Evolutionary conservation across 1,284 basidiomycete genomes (phyloP).

Genomic region (Pholiota adiposa): DNA sequence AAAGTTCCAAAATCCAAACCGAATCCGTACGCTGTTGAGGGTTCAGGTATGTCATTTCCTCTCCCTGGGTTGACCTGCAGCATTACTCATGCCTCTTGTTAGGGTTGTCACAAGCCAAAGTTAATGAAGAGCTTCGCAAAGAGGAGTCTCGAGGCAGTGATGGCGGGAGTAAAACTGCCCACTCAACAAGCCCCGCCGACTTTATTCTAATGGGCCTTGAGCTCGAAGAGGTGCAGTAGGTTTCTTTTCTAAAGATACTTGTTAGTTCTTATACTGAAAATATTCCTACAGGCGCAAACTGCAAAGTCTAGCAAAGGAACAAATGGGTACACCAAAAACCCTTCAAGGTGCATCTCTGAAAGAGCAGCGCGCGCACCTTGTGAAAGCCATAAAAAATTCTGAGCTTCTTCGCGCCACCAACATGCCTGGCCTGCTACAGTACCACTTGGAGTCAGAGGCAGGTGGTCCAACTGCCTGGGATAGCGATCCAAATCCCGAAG

Average conservation of each 20-base stretch:
- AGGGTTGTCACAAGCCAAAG: neutral
- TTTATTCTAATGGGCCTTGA: slow-evolving; percentile 1
- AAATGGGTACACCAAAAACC: neutral
- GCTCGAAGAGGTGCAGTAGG: slow-evolving; percentile 8
- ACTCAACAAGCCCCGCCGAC: neutral
- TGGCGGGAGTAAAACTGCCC: neutral
- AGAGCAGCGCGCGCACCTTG: slow-evolving; percentile 1
- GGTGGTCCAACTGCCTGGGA: neutral
- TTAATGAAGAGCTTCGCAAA: neutral
- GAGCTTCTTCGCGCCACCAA: slow-evolving; percentile 12
- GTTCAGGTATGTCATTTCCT: neutral
- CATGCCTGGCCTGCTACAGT: slow-evolving; percentile 10
- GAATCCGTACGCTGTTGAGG: slow-evolving; percentile 4
- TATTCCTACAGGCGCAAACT: neutral
- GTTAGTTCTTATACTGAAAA: neutral
- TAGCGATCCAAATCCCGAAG: slow-evolving; percentile 1
- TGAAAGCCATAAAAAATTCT: slow-evolving; percentile 8
- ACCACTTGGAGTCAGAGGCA: slow-evolving; percentile 1
- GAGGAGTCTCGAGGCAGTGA: neutral
- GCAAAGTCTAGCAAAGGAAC: neutral
- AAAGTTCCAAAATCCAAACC: slow-evolving; percentile 1
- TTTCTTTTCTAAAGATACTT: neutral
- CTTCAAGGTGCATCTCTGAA: neutral
- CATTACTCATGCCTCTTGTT: neutral
- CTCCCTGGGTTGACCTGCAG: neutral